Evolutionary conservation across 495 filamentous ascomycete species (phyloP).

Genomic region (Copromyces sp.): DNA sequence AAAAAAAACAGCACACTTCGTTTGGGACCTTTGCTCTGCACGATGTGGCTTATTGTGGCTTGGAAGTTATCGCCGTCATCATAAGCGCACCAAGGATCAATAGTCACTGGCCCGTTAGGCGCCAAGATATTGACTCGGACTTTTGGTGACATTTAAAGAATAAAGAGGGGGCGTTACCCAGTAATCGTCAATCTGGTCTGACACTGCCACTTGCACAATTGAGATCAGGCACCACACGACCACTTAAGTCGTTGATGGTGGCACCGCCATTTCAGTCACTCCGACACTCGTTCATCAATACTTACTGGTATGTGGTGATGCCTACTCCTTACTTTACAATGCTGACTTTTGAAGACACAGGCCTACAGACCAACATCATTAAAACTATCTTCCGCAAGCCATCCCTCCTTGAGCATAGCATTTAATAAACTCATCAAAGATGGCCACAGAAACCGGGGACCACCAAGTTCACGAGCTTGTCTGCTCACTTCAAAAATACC

Average conservation of each 20-base stretch:
- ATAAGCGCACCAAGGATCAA: background rate
- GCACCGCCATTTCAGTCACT: background rate
- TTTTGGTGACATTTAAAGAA: background rate
- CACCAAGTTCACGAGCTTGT: background rate
- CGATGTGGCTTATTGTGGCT: background rate
- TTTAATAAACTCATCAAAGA: background rate
- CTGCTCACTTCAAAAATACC: background rate
- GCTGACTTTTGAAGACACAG: background rate
- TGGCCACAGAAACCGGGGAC: background rate
- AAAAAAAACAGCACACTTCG: background rate
- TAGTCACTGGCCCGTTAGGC: background rate
- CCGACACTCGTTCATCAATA: background rate
- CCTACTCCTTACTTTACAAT: background rate
- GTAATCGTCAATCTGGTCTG: background rate
- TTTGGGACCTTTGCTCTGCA: background rate
- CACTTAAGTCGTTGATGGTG: background rate
- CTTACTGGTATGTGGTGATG: background rate
- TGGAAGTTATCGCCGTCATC: background rate
- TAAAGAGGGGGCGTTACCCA: background rate
- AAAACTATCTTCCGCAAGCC: background rate
- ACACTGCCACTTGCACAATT: background rate
- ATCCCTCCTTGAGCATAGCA: background rate
- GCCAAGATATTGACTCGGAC: background rate
- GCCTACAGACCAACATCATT: background rate
- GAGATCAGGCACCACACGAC: background rate